A percentile compares a stretch with the other conserved stretches of the same genome.
Evolutionary conservation across 306 rosid genomes (phyloP).

Genomic region (Medicago arabica): DNA sequence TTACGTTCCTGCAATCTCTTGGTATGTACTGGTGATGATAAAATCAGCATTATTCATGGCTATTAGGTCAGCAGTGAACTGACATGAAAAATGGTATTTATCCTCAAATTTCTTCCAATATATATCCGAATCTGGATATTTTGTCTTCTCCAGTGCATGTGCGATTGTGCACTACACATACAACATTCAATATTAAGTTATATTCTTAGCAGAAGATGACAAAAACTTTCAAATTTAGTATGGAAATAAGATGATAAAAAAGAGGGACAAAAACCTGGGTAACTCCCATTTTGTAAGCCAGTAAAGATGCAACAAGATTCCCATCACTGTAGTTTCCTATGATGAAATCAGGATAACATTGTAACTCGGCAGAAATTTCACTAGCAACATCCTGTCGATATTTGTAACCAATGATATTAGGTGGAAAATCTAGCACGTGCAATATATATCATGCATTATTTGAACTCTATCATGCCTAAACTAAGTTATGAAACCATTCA

Average conservation of each 20-base stretch:
- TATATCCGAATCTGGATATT: constrained; percentile 87
- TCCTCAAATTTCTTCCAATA: constrained; percentile 90
- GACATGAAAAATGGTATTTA: constrained; percentile 90
- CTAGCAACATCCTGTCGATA: constrained; percentile 76
- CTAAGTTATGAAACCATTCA: not conserved
- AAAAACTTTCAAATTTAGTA: constrained; percentile 26
- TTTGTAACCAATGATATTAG: constrained; percentile 35
- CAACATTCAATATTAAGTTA: constrained; percentile 35
- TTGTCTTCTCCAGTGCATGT: constrained; percentile 93
- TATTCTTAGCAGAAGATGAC: constrained; percentile 19
- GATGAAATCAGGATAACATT: constrained; percentile 83
- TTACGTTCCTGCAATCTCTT: constrained; percentile 96
- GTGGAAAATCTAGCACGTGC: constrained; percentile 20
- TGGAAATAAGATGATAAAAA: constrained; percentile 12
- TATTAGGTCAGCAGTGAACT: constrained; percentile 89
- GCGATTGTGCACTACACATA: constrained; percentile 84
- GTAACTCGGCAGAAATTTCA: constrained; percentile 83
- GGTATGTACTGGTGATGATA: constrained; percentile 96
- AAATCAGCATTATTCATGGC: constrained; percentile 97
- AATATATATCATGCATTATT: not conserved
- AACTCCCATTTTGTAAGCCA: constrained; percentile 92
- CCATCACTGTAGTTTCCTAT: constrained; percentile 98
- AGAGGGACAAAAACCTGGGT: constrained; percentile 69
- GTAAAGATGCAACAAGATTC: constrained; percentile 89
- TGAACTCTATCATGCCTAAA: too few relatives aligned